These are phyloP conservation scores for Schizopora paradoxa DNA, from an alignment of 1,284 basidiomycete species.

Conservation along the genomic window DNA sequence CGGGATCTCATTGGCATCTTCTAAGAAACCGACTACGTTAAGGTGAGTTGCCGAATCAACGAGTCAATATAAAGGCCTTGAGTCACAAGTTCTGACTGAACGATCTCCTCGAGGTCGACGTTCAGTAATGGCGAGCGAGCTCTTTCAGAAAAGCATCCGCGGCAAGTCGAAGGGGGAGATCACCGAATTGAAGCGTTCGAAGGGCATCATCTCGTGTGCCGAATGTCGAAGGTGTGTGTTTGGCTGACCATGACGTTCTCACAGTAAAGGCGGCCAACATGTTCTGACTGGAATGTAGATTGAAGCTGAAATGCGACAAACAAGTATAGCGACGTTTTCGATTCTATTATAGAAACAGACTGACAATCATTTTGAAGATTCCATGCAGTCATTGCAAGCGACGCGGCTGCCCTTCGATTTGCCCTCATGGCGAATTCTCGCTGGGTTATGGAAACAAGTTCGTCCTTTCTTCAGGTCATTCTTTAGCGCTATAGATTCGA, in stretches of 20 bases:
- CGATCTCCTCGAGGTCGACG: too few species aligned
- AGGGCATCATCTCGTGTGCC: constrained; percentile 15
- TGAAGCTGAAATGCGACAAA: constrained; percentile 17
- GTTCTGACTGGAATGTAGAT: neutral
- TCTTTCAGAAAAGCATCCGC: too few species aligned
- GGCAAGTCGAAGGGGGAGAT: too few species aligned
- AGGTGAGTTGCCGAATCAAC: too few species aligned
- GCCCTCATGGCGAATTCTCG: constrained; percentile 13
- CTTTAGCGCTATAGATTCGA: neutral
- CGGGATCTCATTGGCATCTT: too few species aligned
- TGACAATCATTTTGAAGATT: constrained; percentile 7
- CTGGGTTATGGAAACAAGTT: neutral
- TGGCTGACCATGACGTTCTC: too few species aligned
- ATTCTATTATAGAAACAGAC: neutral
- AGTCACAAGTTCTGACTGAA: too few species aligned
- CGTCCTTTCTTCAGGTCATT: neutral
- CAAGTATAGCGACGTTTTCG: constrained; percentile 7
- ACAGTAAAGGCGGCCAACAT: neutral
- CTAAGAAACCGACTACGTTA: too few species aligned
- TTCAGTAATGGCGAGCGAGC: too few species aligned
- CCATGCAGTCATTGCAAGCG: constrained; percentile 16
- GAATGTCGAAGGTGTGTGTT: constrained; percentile 16
- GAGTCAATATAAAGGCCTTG: too few species aligned
- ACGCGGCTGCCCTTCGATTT: constrained; percentile 14
- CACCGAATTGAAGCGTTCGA: constrained; percentile 10